Evolutionary conservation across 768 basidiomycete genomes (phyloP).

Genomic region (Gymnopilus dilepis): DNA sequence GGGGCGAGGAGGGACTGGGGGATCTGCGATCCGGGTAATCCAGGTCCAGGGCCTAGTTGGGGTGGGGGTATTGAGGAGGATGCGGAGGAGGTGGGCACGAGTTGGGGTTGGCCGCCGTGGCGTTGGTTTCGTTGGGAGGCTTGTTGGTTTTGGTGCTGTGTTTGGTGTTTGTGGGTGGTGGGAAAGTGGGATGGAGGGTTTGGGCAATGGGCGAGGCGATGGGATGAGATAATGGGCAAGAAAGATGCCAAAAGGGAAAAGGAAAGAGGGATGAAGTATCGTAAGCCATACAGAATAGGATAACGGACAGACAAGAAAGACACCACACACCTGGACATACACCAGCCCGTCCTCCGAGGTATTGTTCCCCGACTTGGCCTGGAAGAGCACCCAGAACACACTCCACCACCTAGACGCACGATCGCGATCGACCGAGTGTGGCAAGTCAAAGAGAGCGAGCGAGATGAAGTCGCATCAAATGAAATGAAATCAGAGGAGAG

Average conservation of each 20-base stretch:
- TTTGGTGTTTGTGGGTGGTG: no score
- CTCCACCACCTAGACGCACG: conserved; percentile 88
- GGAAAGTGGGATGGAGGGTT: no score
- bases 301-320: conserved; percentile 19
- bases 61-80: no score
- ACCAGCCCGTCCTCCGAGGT: conserved; percentile 75
- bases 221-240: no score
- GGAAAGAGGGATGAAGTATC: conserved; percentile 9
- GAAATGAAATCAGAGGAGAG: no score
- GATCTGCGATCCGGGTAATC: no score
- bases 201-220: no score
- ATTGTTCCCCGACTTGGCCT: conserved; percentile 71
- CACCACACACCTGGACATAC: conserved; percentile 66
- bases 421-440: no score
- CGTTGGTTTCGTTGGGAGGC: conserved; percentile 31
- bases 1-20: not conserved
- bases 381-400: conserved; percentile 87
- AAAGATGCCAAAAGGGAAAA: no score
- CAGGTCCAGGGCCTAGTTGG: not conserved
- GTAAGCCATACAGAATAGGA: conserved; percentile 15
- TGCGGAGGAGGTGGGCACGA: not conserved
- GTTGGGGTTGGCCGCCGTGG: conserved; percentile 1
- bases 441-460: no score
- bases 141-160: conserved; percentile 29
- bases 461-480: no score